Base-by-base conservation (phyloP, 148 eudicot species). In the Heliosperma pusillum region DNA sequence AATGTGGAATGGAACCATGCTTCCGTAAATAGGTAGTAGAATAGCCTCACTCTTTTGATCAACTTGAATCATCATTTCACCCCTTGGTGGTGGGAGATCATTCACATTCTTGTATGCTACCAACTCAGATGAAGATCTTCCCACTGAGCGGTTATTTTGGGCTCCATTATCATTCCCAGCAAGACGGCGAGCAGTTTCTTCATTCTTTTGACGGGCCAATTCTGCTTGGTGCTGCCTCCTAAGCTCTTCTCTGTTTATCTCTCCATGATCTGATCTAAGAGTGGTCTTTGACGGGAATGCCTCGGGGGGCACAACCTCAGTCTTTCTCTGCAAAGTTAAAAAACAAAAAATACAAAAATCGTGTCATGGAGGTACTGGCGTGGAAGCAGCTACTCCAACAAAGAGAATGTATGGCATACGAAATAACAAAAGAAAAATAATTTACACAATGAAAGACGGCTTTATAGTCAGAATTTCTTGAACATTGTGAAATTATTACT, bases 131-230 rank as follows among this genome's bases (percentile, higher is more conserved):
- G 97, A 80, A 74, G 85, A 44, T 68, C 86, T 86, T 10, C 82
- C n/a, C 22, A 80, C 70, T 15, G 81, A 44, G 59, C 97, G 89
- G 7, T 74, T 83, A 79, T 90, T 88, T 16, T 85, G 89, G 26
- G 80, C 20, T 10, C 82, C 97, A 30, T 87, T 47, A 16, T 84
- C 91, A 24, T 75, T 89, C 16, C 99, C 99, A 15, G 94, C 92
- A 77, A 95, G 99, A 12, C 99, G 84, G 9, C 94, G 87, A 66
- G 90, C 97, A 59, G 94, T 95, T 84, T 95, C 99, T 82, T 92
- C 97, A 73, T 89, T 95, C 88, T 92, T 95, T 78, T 88, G 93
- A 60, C 97, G 94, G 40, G 99, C 99, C 71, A 95, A 92, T 84
- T 88, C 97, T 0, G 92, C 94, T 81, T 95, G 99, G 72, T 95